These are phyloP conservation scores for Trichoderma arundinaceum DNA, from an alignment of 2,329 filamentous ascomycete genomes.

Conservation along the genomic window DNA sequence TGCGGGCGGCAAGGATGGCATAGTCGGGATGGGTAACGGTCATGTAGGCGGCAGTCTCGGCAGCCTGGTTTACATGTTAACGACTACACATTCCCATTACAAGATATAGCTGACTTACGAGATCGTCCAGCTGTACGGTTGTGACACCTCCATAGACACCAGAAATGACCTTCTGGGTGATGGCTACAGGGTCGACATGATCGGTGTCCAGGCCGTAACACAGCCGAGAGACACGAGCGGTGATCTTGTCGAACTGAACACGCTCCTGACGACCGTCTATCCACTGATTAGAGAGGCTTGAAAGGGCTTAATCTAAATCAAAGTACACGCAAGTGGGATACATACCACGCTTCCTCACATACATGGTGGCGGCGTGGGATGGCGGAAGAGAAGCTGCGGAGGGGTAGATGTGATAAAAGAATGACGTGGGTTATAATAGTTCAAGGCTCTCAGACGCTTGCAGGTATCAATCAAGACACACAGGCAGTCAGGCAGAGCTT, in stretches of 20 bases:
- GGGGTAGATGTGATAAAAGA: constrained; percentile 20
- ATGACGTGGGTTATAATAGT: constrained; percentile 33
- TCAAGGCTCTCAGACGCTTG: constrained; percentile 37
- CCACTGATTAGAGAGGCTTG: constrained; percentile 39
- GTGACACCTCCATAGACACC: constrained; percentile 99
- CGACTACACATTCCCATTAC: constrained; percentile 6
- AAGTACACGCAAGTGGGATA: constrained; percentile 34
- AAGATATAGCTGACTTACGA: constrained; percentile 66
- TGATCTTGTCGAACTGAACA: constrained; percentile 99
- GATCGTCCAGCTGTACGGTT: constrained; percentile 92
- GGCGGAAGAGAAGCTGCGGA: not conserved
- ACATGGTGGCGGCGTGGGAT: constrained; percentile 54
- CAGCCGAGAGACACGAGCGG: constrained; percentile 92
- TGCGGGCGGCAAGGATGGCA: constrained; percentile 95
- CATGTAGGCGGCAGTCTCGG: constrained; percentile 99
- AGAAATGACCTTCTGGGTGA: constrained; percentile 99
- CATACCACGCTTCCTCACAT: constrained; percentile 68
- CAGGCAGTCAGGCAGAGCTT: constrained; percentile 34
- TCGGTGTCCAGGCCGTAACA: constrained; percentile 96
- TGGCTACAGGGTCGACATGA: constrained; percentile 96
- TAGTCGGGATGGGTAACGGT: constrained; percentile 99
- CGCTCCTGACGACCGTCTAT: constrained; percentile 98
- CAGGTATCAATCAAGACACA: constrained; percentile 36
- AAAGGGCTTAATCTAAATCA: not conserved
- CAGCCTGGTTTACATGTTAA: constrained; percentile 66